phyloP scores from a whole-genome alignment of 2,329 filamentous ascomycete species.

The Didymella exigua region DNA sequence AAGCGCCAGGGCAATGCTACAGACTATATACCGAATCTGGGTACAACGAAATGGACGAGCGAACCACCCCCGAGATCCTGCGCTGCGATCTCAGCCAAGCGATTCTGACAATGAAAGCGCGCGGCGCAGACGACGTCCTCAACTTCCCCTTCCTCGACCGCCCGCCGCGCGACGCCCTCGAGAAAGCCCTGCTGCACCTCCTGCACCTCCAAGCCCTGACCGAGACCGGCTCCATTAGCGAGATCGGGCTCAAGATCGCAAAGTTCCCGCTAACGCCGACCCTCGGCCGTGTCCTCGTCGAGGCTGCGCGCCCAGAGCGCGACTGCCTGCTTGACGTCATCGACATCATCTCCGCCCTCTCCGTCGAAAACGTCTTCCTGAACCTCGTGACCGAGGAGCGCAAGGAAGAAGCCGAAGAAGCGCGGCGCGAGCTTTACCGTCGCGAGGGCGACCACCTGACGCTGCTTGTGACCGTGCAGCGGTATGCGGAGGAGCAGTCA shows the following conservation, averaged over 20 bases:
- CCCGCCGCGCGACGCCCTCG: conserved; percentile 76
- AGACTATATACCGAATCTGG: conserved; percentile 83
- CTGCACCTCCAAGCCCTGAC: conserved; percentile 77
- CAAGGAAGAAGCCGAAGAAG: conserved; percentile 62
- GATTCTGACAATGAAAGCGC: conserved; percentile 89
- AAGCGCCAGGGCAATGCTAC: conserved; percentile 87
- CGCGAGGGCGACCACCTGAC: conserved; percentile 70
- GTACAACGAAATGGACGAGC: conserved; percentile 71
- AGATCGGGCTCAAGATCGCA: conserved; percentile 76
- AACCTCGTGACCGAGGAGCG: conserved; percentile 65
- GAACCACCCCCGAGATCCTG: conserved; percentile 86
- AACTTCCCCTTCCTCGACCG: conserved; percentile 84
- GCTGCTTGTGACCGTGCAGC: conserved; percentile 64
- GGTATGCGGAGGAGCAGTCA: conserved; percentile 62
- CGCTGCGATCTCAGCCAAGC: conserved; percentile 87
- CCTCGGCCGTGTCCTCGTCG: conserved; percentile 80
- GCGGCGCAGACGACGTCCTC: conserved; percentile 81
- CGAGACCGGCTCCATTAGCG: conserved; percentile 74
- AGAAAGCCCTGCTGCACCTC: conserved; percentile 81
- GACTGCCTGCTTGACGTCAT: conserved; percentile 82
- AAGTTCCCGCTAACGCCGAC: conserved; percentile 81
- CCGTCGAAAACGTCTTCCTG: conserved; percentile 68
- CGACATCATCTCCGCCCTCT: conserved; percentile 76
- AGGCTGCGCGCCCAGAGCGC: conserved; percentile 71
- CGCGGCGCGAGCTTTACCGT: conserved; percentile 61